Evolutionary conservation across 2,329 filamentous ascomycete species (phyloP).

Genomic region (Lasiodiplodia sp.): DNA sequence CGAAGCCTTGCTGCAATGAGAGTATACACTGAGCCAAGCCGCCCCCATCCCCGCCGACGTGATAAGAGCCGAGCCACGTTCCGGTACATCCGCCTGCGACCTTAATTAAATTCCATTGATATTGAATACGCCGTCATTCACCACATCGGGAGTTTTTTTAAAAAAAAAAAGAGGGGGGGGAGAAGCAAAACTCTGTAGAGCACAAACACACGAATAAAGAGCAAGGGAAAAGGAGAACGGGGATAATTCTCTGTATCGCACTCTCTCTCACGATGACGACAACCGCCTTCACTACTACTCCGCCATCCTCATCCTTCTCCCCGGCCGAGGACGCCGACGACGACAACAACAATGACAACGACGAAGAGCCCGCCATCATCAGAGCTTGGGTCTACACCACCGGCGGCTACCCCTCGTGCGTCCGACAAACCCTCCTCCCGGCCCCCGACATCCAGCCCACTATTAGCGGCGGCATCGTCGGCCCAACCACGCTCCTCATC

Average conservation of each 20-base stretch:
- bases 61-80: neutral
- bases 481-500: constrained; percentile 43
- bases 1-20: neutral
- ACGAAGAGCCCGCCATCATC: neutral
- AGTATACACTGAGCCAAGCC: neutral
- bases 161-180: neutral
- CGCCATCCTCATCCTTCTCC: neutral
- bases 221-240: neutral
- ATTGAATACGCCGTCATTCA: neutral
- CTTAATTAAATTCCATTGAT: neutral
- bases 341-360: no score
- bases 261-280: neutral
- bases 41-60: neutral
- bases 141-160: neutral
- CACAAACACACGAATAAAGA: neutral
- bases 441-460: neutral
- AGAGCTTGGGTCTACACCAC: constrained; percentile 23
- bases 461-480: neutral
- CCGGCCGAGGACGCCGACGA: neutral
- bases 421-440: neutral
- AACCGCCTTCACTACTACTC: neutral
- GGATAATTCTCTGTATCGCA: neutral
- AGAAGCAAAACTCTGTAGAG: neutral
- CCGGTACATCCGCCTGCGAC: neutral
- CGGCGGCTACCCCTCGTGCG: constrained; percentile 15